A percentile compares a stretch with the other conserved stretches of the same genome.
Evolutionary conservation across 257 asterid genomes (phyloP).

Genomic region (Schizonepeta tenuifolia): DNA sequence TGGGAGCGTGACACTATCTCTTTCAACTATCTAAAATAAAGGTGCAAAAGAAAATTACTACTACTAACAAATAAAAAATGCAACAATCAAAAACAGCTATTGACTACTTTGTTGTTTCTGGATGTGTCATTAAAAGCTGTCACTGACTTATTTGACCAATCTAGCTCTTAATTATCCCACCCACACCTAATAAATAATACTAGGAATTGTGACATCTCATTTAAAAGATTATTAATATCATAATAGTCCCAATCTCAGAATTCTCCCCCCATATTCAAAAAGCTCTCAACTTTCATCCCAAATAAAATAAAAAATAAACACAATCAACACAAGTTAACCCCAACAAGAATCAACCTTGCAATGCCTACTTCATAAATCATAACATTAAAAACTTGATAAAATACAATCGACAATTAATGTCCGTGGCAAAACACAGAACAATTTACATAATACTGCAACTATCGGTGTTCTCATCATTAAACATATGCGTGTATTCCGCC

Average conservation of each 20-base stretch:
- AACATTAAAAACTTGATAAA: not conserved
- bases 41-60: not conserved
- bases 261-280: not conserved
- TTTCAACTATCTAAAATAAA: slow-evolving; percentile 16
- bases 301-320: not conserved
- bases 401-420: not conserved
- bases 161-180: not conserved
- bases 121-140: not conserved
- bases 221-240: too few relatives aligned
- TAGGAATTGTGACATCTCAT: not conserved
- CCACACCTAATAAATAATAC: not conserved
- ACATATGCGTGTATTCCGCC: slow-evolving; percentile 58
- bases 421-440: not conserved
- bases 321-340: too few relatives aligned
- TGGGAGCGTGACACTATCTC: not conserved
- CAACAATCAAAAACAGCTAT: slow-evolving; percentile 2
- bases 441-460: slow-evolving; percentile 74
- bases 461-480: slow-evolving; percentile 79
- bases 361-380: slow-evolving; percentile 8
- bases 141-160: not conserved
- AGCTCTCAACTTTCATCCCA: not conserved
- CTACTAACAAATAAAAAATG: not conserved
- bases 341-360: not conserved
- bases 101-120: not conserved
- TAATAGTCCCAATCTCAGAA: not conserved